phyloP scores from a whole-genome alignment of 1,284 basidiomycete genomes.

The Exsudoporus floridanus region DNA sequence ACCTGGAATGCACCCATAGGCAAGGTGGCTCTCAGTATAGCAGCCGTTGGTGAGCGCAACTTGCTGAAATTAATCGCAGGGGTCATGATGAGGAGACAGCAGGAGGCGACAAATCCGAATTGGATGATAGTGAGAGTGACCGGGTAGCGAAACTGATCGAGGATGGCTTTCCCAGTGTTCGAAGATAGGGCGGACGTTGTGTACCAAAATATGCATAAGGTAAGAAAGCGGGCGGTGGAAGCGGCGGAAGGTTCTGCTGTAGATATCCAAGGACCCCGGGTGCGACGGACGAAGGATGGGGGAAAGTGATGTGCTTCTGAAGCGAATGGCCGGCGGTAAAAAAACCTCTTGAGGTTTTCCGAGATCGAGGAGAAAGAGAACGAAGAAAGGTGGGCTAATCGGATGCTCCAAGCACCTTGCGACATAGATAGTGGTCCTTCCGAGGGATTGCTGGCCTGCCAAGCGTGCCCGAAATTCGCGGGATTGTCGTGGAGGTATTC shows the following conservation, averaged over 20 bases:
- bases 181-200: slow-evolving; percentile 83
- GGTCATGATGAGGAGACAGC: slow-evolving; percentile 80
- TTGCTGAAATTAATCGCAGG: slow-evolving; percentile 66
- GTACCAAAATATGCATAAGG: slow-evolving; percentile 81
- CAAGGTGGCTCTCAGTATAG: slow-evolving; percentile 77
- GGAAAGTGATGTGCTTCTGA: slow-evolving; percentile 16
- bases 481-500: slow-evolving; percentile 18
- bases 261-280: slow-evolving; percentile 18
- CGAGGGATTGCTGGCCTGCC: slow-evolving; percentile 28
- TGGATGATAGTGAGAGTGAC: slow-evolving; percentile 96
- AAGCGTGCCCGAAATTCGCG: slow-evolving; percentile 16
- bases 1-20: slow-evolving; percentile 96
- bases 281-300: slow-evolving; percentile 30
- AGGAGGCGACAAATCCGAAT: slow-evolving; percentile 90
- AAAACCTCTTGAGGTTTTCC: slow-evolving; percentile 20
- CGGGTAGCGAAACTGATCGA: slow-evolving; percentile 84
- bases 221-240: slow-evolving; percentile 48
- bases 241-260: slow-evolving; percentile 13
- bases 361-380: slow-evolving; percentile 11
- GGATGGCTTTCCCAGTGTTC: slow-evolving; percentile 87
- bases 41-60: slow-evolving; percentile 66
- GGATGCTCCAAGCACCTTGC: slow-evolving; percentile 7
- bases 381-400: slow-evolving; percentile 2
- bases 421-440: slow-evolving; percentile 12
- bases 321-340: slow-evolving; percentile 18